phyloP scores from a whole-genome alignment of 2,329 filamentous ascomycete genomes.

The Fonsecaea pugnacius region DNA sequence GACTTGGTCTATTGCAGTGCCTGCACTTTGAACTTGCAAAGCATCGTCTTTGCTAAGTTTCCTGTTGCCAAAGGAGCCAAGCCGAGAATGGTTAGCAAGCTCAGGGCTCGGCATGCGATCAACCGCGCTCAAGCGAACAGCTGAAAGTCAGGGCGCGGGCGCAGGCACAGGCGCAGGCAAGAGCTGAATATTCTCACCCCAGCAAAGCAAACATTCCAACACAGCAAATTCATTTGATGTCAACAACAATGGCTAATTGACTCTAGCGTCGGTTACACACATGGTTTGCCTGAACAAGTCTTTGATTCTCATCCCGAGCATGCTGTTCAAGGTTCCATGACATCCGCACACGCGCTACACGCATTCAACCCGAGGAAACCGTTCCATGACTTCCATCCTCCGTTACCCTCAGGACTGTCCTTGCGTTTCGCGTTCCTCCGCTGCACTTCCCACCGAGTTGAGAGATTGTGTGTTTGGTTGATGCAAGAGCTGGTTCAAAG shows the following conservation, averaged over 20 bases:
- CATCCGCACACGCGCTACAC: neutral
- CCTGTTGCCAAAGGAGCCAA: conserved; percentile 11
- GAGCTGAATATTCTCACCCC: conserved; percentile 12
- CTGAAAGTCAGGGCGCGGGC: conserved; percentile 6
- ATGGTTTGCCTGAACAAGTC: neutral
- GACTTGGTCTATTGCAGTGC: conserved; percentile 6
- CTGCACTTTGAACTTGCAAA: conserved; percentile 18
- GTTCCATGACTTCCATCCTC: neutral
- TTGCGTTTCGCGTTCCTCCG: neutral
- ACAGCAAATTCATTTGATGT: conserved; percentile 8
- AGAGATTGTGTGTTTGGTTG: neutral
- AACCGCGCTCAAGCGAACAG: conserved; percentile 9
- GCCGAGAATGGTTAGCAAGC: neutral
- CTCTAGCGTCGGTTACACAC: neutral
- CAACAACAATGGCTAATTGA: conserved; percentile 2
- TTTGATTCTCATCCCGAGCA: neutral
- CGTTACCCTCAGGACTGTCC: neutral
- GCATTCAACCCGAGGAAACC: neutral
- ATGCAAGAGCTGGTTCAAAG: neutral
- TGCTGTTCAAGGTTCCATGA: neutral
- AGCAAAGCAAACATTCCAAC: conserved; percentile 5
- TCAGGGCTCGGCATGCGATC: conserved; percentile 18
- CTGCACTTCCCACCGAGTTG: neutral
- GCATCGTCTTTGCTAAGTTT: conserved; percentile 17
- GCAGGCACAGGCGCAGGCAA: conserved; percentile 8